Base-by-base conservation (phyloP, 2,329 filamentous ascomycete species). In the Pseudocercospora vitis region DNA sequence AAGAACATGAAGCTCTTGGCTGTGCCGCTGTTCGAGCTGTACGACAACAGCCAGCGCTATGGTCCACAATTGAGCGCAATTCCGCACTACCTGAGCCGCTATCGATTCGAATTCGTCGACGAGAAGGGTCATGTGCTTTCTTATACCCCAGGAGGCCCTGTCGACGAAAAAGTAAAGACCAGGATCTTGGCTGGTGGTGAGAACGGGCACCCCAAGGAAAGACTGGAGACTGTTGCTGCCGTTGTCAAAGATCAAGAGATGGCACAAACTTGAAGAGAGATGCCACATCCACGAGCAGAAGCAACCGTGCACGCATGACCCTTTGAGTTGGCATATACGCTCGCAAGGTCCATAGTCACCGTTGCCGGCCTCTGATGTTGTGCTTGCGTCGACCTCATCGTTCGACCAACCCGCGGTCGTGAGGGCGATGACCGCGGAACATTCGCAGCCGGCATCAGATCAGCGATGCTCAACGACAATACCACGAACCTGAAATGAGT, bases 1-100 rank as follows among this genome's bases (percentile, higher is more conserved):
- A 99, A 99, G 78, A 99, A 99, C 75, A 97, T 99, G 94, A 99
- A 99, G 72, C 84, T 99, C 19, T 86, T 99, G 33, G 94, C 94
- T 1, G 94, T 99, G 1, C 94, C 94, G 0, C 80, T 99, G 0
- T 97, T 97, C 74, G 94, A 99, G 75, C 84, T 99, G 32, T 99
- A 99, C 77, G 94, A 99, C 68, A 99, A 99, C 73, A 96, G 90
- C 0, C 88, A 87, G 9, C 81, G 94, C 55, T 99, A 99, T 70
- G 94, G 94, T 0, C 94, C 94, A 3, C 94, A 99, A 70, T 84
- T 99, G 12, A 95, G 91, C 1, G 94, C 94, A 1, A 97, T 99
- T 52, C 94, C 94, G 0, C 94, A 99, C 71, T 81, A 97, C 3
- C 82, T 99, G 8, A 96, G 91, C 60, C 82, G 91, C 50, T 99